Evolutionary conservation across 768 basidiomycete genomes (phyloP).

Genomic region (Gymnopilus dilepis): DNA sequence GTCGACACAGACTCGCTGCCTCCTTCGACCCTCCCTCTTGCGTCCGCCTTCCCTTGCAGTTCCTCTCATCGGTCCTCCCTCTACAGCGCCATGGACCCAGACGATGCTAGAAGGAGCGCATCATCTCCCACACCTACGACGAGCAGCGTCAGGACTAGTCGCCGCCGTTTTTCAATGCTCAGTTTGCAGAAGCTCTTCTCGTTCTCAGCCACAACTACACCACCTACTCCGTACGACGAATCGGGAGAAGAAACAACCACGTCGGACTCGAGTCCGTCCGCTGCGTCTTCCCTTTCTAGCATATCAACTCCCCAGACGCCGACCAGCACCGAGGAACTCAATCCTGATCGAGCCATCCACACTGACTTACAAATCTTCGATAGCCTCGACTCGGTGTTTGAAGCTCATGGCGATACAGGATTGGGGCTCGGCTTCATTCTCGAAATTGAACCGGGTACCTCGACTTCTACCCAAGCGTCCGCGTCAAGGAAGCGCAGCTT

Average conservation of each 20-base stretch:
- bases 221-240: conserved; percentile 22
- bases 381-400: conserved; percentile 28
- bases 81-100: conserved; percentile 17
- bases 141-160: conserved; percentile 31
- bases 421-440: conserved; percentile 30
- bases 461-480: not conserved
- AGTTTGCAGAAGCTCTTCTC: conserved; percentile 46
- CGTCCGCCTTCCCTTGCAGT: conserved; percentile 5
- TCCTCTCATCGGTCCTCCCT: conserved; percentile 22
- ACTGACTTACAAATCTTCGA: conserved; percentile 22
- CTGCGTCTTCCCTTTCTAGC: conserved; percentile 23
- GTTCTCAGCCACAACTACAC: conserved; percentile 28
- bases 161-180: conserved; percentile 43
- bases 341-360: conserved; percentile 20
- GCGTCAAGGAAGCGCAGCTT: not conserved
- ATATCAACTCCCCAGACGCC: conserved; percentile 42
- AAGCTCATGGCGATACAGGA: conserved; percentile 20
- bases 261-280: conserved; percentile 28
- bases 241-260: conserved; percentile 28
- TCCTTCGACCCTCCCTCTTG: conserved; percentile 22
- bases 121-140: conserved; percentile 41
- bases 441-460: conserved; percentile 16
- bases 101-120: conserved; percentile 29
- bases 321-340: conserved; percentile 33
- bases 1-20: conserved; percentile 26